Evolutionary conservation across 768 basidiomycete species (phyloP).

Genomic region (Phaeotremella skinneri): DNA sequence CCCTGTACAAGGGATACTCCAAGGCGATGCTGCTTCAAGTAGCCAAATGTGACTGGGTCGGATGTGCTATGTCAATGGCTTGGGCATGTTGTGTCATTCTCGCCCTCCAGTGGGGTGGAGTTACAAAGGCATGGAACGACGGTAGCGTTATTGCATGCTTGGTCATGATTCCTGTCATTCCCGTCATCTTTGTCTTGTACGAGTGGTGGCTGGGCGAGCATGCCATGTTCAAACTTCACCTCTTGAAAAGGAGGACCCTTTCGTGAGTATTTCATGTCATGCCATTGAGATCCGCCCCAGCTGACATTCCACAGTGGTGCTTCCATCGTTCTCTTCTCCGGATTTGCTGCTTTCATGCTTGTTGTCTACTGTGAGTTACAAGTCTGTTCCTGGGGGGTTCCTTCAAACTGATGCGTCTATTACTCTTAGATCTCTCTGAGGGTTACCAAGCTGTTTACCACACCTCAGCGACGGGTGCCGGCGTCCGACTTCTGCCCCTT

Average conservation of each 20-base stretch:
- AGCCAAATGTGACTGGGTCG: constrained; percentile 47
- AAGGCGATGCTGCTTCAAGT: constrained; percentile 43
- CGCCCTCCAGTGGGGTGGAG: constrained; percentile 49
- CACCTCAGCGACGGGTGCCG: constrained; percentile 46
- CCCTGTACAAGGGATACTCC: constrained; percentile 43
- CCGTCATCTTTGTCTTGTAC: constrained; percentile 51
- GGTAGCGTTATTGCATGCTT: constrained; percentile 53
- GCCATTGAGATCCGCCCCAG: neutral
- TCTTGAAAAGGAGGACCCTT: constrained; percentile 50
- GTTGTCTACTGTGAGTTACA: constrained; percentile 36
- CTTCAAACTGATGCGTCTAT: constrained; percentile 1
- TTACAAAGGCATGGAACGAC: constrained; percentile 56
- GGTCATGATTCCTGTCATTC: constrained; percentile 45
- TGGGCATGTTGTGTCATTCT: constrained; percentile 46
- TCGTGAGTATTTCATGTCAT: constrained; percentile 25
- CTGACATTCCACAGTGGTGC: constrained; percentile 32
- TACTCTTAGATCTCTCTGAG: constrained; percentile 4
- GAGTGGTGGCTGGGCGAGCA: constrained; percentile 50
- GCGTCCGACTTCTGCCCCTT: constrained; percentile 51
- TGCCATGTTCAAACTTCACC: constrained; percentile 54
- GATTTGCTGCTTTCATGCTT: constrained; percentile 48
- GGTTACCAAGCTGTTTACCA: constrained; percentile 48
- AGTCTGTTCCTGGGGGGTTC: constrained; percentile 41
- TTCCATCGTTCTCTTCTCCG: constrained; percentile 43
- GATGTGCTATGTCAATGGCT: constrained; percentile 33